Evolutionary conservation across 352 stramenopile genomes (phyloP).

Genomic region (Globisporangium iwayamae): DNA sequence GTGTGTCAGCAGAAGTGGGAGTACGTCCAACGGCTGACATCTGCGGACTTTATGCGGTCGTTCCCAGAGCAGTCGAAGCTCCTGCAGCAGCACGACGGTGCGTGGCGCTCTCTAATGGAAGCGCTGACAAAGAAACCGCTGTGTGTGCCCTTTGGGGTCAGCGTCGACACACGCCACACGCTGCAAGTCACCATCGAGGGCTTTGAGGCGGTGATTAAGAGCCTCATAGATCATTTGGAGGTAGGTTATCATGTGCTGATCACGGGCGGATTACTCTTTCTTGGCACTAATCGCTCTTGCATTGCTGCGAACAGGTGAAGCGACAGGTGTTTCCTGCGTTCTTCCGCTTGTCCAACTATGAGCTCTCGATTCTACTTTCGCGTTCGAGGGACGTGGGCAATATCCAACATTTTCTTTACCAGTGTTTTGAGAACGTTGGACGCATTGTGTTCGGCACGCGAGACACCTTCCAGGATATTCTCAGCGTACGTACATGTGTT

Average conservation of each 20-base stretch:
- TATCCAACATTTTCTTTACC: conserved; percentile 54
- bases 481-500: conserved; percentile 22
- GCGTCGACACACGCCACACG: conserved; percentile 35
- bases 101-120: conserved; percentile 51
- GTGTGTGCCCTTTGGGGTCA: conserved; percentile 56
- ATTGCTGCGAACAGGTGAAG: conserved; percentile 31
- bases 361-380: conserved; percentile 50
- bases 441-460: conserved; percentile 53
- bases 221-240: conserved; percentile 55
- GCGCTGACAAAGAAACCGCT: conserved; percentile 41
- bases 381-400: conserved; percentile 39
- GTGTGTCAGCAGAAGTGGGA: conserved; percentile 68
- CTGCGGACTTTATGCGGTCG: conserved; percentile 50
- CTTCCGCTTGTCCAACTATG: conserved; percentile 58
- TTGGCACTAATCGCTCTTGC: too few relatives aligned
- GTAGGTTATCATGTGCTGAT: conserved; percentile 15
- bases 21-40: conserved; percentile 55
- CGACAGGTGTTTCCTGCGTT: conserved; percentile 57
- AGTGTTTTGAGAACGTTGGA: conserved; percentile 70
- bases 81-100: conserved; percentile 45
- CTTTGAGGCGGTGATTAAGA: conserved; percentile 48
- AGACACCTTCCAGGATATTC: conserved; percentile 61
- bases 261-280: too few relatives aligned
- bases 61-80: conserved; percentile 60
- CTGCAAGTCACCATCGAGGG: conserved; percentile 42